phyloP scores from a whole-genome alignment of 2,329 filamentous ascomycete genomes.

The Ceratocystis eucalypticola region DNA sequence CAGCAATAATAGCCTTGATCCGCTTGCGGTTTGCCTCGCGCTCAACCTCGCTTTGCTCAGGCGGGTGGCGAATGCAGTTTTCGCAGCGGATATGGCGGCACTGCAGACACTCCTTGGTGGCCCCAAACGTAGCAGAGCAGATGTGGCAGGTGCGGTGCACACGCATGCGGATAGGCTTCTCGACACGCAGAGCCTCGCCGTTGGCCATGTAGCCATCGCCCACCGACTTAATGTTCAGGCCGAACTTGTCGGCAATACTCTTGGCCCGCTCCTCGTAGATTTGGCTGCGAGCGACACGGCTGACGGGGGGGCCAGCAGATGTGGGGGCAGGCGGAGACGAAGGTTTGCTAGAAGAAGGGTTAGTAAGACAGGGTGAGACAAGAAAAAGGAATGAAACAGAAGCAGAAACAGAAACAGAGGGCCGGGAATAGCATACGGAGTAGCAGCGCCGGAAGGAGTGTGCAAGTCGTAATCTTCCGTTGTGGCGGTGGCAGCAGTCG shows the following conservation, averaged over 20 bases:
- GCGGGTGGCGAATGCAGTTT: constrained; percentile 62
- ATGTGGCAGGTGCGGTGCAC: constrained; percentile 69
- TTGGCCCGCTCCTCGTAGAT: constrained; percentile 44
- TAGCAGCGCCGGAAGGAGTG: neutral
- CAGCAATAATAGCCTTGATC: constrained; percentile 37
- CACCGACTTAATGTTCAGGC: constrained; percentile 40
- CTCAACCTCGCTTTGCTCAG: constrained; percentile 46
- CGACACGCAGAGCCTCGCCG: constrained; percentile 48
- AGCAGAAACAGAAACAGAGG: neutral
- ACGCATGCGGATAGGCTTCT: constrained; percentile 66
- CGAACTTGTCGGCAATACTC: constrained; percentile 42
- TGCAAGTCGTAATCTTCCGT: neutral
- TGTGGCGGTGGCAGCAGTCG: neutral
- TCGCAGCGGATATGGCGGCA: constrained; percentile 74
- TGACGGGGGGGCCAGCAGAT: constrained; percentile 21
- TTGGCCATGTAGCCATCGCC: constrained; percentile 26
- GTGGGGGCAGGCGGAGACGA: constrained; percentile 19
- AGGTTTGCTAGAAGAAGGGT: neutral
- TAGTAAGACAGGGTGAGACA: neutral
- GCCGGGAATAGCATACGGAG: neutral
- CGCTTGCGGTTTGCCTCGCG: constrained; percentile 39
- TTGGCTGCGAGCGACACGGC: constrained; percentile 28
- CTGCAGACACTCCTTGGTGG: constrained; percentile 56
- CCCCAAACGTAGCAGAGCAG: constrained; percentile 61
- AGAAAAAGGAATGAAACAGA: neutral